Evolutionary conservation across 129 eudicot genomes (phyloP).

Genomic region (Pittosporum tobira): DNA sequence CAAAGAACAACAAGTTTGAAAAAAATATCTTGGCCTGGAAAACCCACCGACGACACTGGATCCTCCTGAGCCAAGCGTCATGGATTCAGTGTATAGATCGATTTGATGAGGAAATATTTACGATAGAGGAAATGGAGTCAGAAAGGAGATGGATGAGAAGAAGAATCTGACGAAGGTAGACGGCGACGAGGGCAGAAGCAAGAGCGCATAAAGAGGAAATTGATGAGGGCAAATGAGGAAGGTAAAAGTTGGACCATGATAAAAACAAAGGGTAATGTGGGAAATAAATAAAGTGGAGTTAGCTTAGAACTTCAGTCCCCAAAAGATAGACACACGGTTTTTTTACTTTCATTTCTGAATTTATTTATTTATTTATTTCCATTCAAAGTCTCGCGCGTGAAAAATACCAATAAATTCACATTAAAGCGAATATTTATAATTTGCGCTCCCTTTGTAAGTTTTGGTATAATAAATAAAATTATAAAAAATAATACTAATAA

Average conservation of each 20-base stretch:
- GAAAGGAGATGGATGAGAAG: slow-evolving; percentile 10
- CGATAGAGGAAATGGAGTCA: neutral
- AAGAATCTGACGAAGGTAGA: slow-evolving; percentile 4
- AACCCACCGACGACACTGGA: slow-evolving; percentile 67
- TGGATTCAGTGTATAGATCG: slow-evolving; percentile 22
- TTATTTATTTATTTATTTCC: too few relatives aligned
- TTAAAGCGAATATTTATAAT: too few relatives aligned
- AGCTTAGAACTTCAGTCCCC: too few relatives aligned
- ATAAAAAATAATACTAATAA: too few relatives aligned
- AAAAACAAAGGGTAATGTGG: neutral
- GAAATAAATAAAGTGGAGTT: neutral
- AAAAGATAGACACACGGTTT: too few relatives aligned
- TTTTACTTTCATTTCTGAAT: too few relatives aligned
- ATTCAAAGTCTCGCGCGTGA: too few relatives aligned
- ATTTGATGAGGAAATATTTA: slow-evolving; percentile 7
- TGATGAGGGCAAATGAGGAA: neutral
- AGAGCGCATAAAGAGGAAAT: neutral
- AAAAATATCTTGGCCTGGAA: neutral
- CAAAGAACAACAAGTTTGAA: neutral
- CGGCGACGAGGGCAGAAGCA: neutral
- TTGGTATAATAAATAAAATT: too few relatives aligned
- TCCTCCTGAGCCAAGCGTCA: slow-evolving; percentile 94
- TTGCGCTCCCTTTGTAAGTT: too few relatives aligned
- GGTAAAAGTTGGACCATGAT: neutral
- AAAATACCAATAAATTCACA: too few relatives aligned